Evolutionary conservation across 2,329 filamentous ascomycete species (phyloP), one percentile per base, ranked within the genome.

Genomic region (Colletotrichum sp.): DNA sequence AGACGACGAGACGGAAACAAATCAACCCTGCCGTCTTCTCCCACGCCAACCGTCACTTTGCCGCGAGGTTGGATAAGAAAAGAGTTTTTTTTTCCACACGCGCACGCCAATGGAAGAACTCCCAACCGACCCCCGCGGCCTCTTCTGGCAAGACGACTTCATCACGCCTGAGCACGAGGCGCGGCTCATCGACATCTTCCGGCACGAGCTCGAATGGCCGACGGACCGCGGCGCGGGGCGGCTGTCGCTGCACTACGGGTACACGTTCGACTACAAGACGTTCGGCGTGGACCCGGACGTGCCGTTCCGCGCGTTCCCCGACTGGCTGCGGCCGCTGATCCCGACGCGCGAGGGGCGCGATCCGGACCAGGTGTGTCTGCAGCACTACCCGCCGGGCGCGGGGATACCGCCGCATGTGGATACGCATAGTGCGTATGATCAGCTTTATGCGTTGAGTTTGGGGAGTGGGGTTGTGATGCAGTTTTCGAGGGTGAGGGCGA

Each of bases 361-460:
- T 0, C 88, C 89, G 0, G 89, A 90, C 66, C 90, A 91, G 78
- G 89, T 91, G 76, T 91, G 89, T 76, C 81, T 91, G 18, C 90
- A 91, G 80, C 87, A 90, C 78, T 92, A 92, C 77, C 87, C 90
- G 0, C 90, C 90, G 0, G 90, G 90, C 8, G 83, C 87, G 0
- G 90, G 90, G 3, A 92, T 92, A 76, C 90, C 90, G 12, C 90
- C 90, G 1, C 90, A 92, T 76, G 89, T 89, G 67, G 90, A 92
- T 80, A 90, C 90, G 5, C 90, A 64, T 7, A 80, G 81, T 12
- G 81, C 83, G 1, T 85, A 84, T 36, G 85, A 84, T 70, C 84
- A 87, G 76, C 81, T 88, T 4, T 88, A 87, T 70, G 80, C 84
- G 13, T 76, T 88, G 2, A 87, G 85, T 0, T 82, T 87, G 2